Percentiles rank a stretch among this genome's conserved stretches.
Evolutionary conservation across 2,329 filamentous ascomycete genomes (phyloP).

Genomic region (Penicillium vulpinum): DNA sequence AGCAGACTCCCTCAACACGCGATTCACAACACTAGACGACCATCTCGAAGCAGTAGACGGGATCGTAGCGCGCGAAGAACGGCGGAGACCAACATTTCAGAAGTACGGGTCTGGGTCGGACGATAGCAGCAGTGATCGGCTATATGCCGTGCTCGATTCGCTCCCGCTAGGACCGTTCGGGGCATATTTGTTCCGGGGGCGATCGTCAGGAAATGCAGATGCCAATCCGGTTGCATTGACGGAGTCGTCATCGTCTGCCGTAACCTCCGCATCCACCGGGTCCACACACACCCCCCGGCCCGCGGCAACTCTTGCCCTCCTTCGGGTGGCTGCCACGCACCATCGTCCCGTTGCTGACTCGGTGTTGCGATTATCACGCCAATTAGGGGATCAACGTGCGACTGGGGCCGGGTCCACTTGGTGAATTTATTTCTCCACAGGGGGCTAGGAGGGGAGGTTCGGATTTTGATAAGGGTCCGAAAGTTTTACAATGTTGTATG

Average conservation of each 20-base stretch:
- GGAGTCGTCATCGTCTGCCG: constrained; percentile 12
- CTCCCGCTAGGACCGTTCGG: constrained; percentile 11
- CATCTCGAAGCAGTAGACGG: constrained; percentile 36
- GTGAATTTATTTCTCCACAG: constrained; percentile 9
- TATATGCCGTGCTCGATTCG: constrained; percentile 16
- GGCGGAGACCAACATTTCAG: background rate
- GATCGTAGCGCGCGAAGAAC: constrained; percentile 31
- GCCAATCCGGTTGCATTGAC: background rate
- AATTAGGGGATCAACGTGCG: constrained; percentile 24
- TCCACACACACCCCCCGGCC: constrained; percentile 5
- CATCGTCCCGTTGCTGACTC: constrained; percentile 32
- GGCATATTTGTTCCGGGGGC: constrained; percentile 4
- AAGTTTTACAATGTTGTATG: too few species aligned
- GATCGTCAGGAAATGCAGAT: constrained; percentile 13
- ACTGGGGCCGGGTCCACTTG: constrained; percentile 13
- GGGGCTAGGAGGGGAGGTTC: background rate
- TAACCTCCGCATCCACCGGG: background rate
- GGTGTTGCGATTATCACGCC: constrained; percentile 27
- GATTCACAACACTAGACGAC: constrained; percentile 36
- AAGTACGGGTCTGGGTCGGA: background rate
- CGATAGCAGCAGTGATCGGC: constrained; percentile 2
- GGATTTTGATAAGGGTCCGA: background rate
- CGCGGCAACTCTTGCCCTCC: constrained; percentile 18
- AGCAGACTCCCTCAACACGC: constrained; percentile 29
- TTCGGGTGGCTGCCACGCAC: constrained; percentile 28